Base-by-base conservation (phyloP, 805 yeast species). In the Saturnispora silvae region DNA sequence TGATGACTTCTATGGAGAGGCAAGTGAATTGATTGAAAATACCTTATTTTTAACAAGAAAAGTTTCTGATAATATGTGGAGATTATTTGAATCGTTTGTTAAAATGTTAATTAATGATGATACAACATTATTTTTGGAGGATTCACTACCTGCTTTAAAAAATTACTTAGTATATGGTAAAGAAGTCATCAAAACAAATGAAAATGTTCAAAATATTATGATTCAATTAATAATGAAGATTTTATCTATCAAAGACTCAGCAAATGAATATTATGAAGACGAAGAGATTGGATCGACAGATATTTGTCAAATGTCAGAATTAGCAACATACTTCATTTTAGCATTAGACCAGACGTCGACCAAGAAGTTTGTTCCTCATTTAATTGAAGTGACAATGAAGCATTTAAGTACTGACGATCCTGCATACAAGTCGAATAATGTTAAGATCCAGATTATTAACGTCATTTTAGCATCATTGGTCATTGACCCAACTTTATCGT, bases 1-100 rank as follows among this genome's bases (percentile, higher is more conserved):
- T 52, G 83, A 79, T 42, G 95, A 87, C 51, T 85, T 82, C 55
- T 78, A 76, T 52, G 73, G 81, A 20, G 97, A 92, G 56, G 71
- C 77, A 32, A 75, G 85, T 45, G 95, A 85, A 47, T 66, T 92
- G 50, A 75, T 83, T 40, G 89, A 81, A 47, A 77, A 77, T 48
- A 73, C 82, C 37, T 70, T 86, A 15, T 82, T 80, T 53, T 55
- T 77, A 40, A 58, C 75, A 7, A 68, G 81, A 53, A 49, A 56
- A 14, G 72, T 81, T 15, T 72, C 85, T 3, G 81, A 82, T 5
- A 58, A 65, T 23, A 75, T 86, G 65, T 89, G 96, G 96, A 65
- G 66, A 38, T 59, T 78, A 33, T 76, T 85, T 47, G 73, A 67
- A 35, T 53, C 63, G 31, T 57, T 82, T 56, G 63, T 63, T 25